A percentile compares a stretch with the other conserved stretches of the same genome.
Evolutionary conservation across 805 yeast genomes (phyloP).

Genomic region (Maudiozyma saulgeensis): DNA sequence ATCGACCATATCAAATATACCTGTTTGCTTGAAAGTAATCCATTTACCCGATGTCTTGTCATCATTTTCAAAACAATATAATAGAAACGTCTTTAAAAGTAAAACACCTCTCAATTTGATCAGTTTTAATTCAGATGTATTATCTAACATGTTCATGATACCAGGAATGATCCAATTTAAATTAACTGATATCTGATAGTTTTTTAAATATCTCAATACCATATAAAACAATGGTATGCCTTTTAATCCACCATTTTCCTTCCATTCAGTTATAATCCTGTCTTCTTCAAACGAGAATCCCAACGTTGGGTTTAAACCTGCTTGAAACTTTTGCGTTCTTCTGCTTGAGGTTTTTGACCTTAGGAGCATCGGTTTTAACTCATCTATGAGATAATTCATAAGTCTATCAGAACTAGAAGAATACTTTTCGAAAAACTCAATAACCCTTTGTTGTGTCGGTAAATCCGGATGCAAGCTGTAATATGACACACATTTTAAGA

Average conservation of each 20-base stretch:
- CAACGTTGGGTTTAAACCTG: constrained; percentile 11
- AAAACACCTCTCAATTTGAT: constrained; percentile 21
- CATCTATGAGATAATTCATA: background rate
- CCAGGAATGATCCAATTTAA: constrained; percentile 30
- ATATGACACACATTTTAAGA: background rate
- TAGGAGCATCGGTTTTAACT: constrained; percentile 9
- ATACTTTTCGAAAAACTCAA: background rate
- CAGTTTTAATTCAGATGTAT: constrained; percentile 18
- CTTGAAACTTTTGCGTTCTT: background rate
- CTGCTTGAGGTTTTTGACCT: background rate
- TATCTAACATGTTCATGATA: constrained; percentile 24
- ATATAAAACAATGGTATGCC: constrained; percentile 19
- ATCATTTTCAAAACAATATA: constrained; percentile 7
- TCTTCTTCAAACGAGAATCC: constrained; percentile 16
- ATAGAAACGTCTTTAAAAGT: constrained; percentile 14
- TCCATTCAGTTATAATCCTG: constrained; percentile 15
- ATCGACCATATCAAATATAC: constrained; percentile 20
- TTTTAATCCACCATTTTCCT: constrained; percentile 16
- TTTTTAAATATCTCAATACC: constrained; percentile 11
- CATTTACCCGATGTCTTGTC: constrained; percentile 8
- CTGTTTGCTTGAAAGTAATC: constrained; percentile 19
- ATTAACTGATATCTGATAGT: constrained; percentile 18
- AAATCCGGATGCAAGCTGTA: background rate
- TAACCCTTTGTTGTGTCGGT: background rate
- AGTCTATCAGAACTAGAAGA: background rate